Base-by-base conservation (phyloP, 2,329 filamentous ascomycete species). In the Cryphonectria carpinicola region DNA sequence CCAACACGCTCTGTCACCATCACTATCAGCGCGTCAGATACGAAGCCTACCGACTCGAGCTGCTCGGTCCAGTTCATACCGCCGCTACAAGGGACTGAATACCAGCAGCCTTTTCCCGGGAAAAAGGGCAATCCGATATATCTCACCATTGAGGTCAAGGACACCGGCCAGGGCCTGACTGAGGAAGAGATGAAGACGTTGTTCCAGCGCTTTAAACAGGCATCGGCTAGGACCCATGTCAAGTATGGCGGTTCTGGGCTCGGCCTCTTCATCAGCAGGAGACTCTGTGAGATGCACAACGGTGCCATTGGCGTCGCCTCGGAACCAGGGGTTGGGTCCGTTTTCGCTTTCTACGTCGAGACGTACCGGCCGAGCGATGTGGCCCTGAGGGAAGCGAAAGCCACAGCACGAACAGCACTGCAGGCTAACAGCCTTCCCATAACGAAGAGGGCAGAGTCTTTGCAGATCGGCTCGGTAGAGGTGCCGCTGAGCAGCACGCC, bases 261-360 rank as follows among this genome's bases (percentile, higher is more conserved):
- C 0, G 92, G 92, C 0, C 83, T 95, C 0, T 95, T 94, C 79
- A 95, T 95, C 74, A 93, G 90, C 52, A 87, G 92, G 35, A 88
- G 93, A 68, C 84, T 96, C n/a, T 93, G 92, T 0, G 93, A 95
- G 77, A 82, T 95, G 14, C 92, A 95, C 78, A 92, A 92, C 28
- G 93, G 93, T 4, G 90, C 93, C 72, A 94, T 96, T 63, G 93
- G 92, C 1, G 90, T 95, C 7, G 84, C 87, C 1, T 92, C 89
- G n/a, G 83, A 88, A 73, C 84, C 88, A 2, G 91, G 90, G 1
- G 86, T 88, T n/a, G 92, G 92, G 1, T 92, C 89, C 73, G 93
- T 89, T 0, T 94, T 94, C 79, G 89, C 89, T 0, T 94, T 95
- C 78, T 94, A 92, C 78, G 87, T 94, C 70, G 88, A 90, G 74